Base-by-base conservation (phyloP, 768 basidiomycete species). In the Dentipellis sp. region DNA sequence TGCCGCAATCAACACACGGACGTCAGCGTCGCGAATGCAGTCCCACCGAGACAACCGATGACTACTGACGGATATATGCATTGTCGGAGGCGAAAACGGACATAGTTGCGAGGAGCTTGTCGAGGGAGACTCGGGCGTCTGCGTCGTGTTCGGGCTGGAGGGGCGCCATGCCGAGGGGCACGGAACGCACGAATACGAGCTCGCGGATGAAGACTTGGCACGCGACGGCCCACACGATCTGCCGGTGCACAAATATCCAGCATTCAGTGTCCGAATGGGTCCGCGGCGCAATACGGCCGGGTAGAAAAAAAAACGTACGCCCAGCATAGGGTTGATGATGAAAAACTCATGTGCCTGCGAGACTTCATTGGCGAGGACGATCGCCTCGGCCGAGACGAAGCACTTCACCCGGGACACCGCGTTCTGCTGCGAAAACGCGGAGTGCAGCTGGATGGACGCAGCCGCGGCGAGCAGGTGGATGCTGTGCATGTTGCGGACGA, bases 381-480 rank as follows among this genome's bases (percentile, higher is more conserved):
- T 59, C 12, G 50, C 56, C 39, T 53, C 49, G n/a, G 55, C 58
- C 9, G 61, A 56, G 16, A 55, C 54, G 47, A 62, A 37, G 56
- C 61, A 60, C 51, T 62, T 62, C 10, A 45, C 37, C 14, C 61
- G 61, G 6, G 61, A 62, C 12, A 16, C 61, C 1, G 53, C 52
- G 19, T 59, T 62, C 54, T 62, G 61, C 5, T 54, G 42, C n/a
- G 56, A 56, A 23, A 62, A 62, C 29, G 61, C 60, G 0, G 65
- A 59, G 59, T 71, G 66, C 45, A 71, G 59, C 59, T 69, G 66
- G 52, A 69, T 63, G 7, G 62, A 66, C 4, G 68, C 66, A 19
- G 63, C 65, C 17, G 63, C 59, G 21, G 56, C 54, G n/a, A 71
- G 61, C 34, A 66, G 62, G 57, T 64, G 64, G 10, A 63, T 60